Conservation (phyloP, 2,329 filamentous ascomycete species). For the Colletotrichum neosansevieriae region DNA sequence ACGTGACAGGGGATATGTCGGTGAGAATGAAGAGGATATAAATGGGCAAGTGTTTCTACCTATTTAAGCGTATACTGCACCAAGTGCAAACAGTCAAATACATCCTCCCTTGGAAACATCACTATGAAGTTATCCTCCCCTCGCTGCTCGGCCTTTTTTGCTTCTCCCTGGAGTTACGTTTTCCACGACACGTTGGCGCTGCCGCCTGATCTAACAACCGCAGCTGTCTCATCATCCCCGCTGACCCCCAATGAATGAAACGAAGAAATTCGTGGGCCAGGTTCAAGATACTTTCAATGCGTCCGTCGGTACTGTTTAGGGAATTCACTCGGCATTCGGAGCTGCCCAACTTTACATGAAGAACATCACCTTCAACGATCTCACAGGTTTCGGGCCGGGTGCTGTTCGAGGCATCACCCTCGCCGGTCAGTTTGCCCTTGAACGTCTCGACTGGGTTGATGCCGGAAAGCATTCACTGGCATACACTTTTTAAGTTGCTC, state of each 20-base stretch:
- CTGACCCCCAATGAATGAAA: background rate
- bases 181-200: background rate
- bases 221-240: background rate
- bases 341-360: background rate
- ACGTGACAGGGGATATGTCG: too few relatives aligned
- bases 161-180: background rate
- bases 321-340: background rate
- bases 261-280: conserved; percentile 8
- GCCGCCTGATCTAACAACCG: background rate
- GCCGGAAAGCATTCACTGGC: background rate
- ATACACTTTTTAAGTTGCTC: background rate
- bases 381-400: background rate
- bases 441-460: background rate
- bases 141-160: background rate
- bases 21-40: background rate
- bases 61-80: accelerated
- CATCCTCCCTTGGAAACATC: background rate
- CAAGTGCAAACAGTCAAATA: background rate
- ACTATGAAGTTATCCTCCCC: background rate
- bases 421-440: accelerated
- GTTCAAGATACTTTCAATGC: conserved; percentile 9
- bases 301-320: background rate
- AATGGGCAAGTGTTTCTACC: background rate
- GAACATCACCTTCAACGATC: background rate
- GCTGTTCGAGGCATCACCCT: background rate